These are phyloP conservation scores for Besnoitia besnoiti DNA, from an alignment of 169 alveolate species.

Conservation along the genomic window DNA sequence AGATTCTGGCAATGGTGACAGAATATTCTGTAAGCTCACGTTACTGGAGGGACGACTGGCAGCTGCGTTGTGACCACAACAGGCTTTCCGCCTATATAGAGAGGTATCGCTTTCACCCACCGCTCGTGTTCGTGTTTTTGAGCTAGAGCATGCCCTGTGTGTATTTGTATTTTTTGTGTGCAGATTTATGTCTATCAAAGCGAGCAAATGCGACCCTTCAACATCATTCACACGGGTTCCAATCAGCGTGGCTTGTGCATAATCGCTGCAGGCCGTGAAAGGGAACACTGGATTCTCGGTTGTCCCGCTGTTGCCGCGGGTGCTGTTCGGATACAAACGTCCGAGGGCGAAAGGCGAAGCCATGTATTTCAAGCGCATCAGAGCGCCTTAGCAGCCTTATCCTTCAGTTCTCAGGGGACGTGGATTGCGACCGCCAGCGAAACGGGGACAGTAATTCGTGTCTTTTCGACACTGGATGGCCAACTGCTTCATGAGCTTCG, in stretches of 20 bases:
- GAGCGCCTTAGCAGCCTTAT: constrained; percentile 51
- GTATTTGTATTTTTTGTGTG: background rate
- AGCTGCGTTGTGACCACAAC: constrained; percentile 8
- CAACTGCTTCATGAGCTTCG: constrained; percentile 70
- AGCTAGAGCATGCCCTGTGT: too few species aligned
- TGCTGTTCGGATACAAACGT: constrained; percentile 52
- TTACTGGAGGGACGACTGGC: too few species aligned
- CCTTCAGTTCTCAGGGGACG: constrained; percentile 52
- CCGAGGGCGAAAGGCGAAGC: constrained; percentile 3
- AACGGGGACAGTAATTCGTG: constrained; percentile 72
- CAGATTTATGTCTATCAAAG: constrained; percentile 54
- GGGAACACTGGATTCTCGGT: constrained; percentile 47
- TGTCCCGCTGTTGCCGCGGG: constrained; percentile 67
- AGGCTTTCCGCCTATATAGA: too few species aligned
- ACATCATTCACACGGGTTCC: constrained; percentile 61
- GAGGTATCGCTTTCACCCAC: too few species aligned
- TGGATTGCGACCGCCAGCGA: constrained; percentile 70
- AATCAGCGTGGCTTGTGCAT: constrained; percentile 64
- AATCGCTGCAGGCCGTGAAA: constrained; percentile 36
- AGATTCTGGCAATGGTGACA: constrained; percentile 62
- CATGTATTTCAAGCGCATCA: constrained; percentile 64
- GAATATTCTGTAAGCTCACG: constrained; percentile 58
- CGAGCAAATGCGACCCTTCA: constrained; percentile 58
- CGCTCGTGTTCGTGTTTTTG: too few species aligned
- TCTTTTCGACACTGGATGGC: constrained; percentile 70